phyloP scores from a whole-genome alignment of 106 monocot genomes.

The Amphibolis antarctica region DNA sequence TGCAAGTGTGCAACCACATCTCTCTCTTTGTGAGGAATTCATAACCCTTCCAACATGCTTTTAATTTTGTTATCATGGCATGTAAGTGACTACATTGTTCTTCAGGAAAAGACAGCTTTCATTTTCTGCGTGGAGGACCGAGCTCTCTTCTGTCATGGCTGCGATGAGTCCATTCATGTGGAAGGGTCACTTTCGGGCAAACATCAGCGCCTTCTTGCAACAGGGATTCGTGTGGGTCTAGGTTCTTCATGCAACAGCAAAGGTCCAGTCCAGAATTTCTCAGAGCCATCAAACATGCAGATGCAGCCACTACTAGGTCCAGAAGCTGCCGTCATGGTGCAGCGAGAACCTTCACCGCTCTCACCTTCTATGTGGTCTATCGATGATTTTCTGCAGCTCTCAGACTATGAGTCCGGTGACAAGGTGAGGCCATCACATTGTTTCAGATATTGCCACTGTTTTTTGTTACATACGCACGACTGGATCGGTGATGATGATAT shows the following conservation, averaged over 20 bases:
- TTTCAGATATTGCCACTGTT: neutral
- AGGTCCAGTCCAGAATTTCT: slow-evolving; percentile 7
- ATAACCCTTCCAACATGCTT: too few relatives aligned
- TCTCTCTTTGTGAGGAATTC: too few relatives aligned
- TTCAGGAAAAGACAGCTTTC: slow-evolving; percentile 70
- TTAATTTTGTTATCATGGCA: neutral
- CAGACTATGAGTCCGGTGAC: slow-evolving; percentile 58
- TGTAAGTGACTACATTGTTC: neutral
- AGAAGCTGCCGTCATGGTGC: neutral
- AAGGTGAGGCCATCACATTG: slow-evolving; percentile 35
- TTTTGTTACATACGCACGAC: neutral
- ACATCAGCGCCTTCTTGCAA: slow-evolving; percentile 75
- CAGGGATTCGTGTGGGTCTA: slow-evolving; percentile 64
- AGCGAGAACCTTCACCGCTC: slow-evolving; percentile 10
- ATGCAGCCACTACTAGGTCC: neutral
- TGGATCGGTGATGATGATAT: too few relatives aligned
- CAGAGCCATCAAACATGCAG: slow-evolving; percentile 19
- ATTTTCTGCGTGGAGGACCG: slow-evolving; percentile 96
- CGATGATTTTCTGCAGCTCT: slow-evolving; percentile 83
- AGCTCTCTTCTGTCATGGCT: slow-evolving; percentile 78
- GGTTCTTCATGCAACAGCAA: slow-evolving; percentile 15
- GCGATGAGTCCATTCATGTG: slow-evolving; percentile 75
- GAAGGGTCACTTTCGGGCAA: slow-evolving; percentile 50
- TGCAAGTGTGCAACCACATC: too few relatives aligned
- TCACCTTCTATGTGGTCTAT: slow-evolving; percentile 49